Evolutionary conservation across 225 moss, liverwort and hornwort species (phyloP).

Genomic region (Lunularia cruciata): DNA sequence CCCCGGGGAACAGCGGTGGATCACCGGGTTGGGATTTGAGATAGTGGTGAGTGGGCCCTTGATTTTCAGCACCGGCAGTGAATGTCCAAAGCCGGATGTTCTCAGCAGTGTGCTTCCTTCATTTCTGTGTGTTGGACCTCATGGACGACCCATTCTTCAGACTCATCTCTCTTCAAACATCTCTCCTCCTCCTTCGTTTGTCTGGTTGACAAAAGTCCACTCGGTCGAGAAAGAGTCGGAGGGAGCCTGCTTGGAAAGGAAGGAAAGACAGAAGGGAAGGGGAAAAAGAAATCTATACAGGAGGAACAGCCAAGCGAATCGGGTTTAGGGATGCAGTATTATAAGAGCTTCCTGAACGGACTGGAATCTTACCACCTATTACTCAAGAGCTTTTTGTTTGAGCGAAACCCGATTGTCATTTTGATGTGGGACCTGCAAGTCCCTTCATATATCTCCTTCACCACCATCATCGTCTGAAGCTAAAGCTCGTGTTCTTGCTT

Average conservation of each 20-base stretch:
- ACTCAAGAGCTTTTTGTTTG: neutral
- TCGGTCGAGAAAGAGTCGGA: slow-evolving; percentile 1
- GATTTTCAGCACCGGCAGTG: neutral
- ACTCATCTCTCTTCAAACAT: neutral
- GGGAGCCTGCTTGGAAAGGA: neutral
- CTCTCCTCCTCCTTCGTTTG: neutral
- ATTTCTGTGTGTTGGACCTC: neutral
- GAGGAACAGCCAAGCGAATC: neutral
- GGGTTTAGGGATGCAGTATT: neutral
- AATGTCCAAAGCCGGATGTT: neutral
- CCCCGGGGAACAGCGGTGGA: too few species aligned
- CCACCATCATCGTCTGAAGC: neutral
- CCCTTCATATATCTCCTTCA: neutral
- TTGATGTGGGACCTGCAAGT: slow-evolving; percentile 7
- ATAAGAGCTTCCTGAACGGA: too few species aligned
- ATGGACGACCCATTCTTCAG: slow-evolving; percentile 5
- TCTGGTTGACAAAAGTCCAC: neutral
- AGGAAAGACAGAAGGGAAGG: neutral
- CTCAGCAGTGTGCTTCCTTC: neutral
- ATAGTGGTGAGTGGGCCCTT: neutral
- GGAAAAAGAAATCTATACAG: neutral
- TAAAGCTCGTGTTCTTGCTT: neutral
- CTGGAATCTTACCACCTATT: neutral
- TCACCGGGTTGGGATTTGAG: too few species aligned
- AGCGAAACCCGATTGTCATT: neutral